Percentiles rank a stretch among this genome's conserved stretches.
phyloP scores from a whole-genome alignment of 345 rosid species.

The Citropsis articulata region DNA sequence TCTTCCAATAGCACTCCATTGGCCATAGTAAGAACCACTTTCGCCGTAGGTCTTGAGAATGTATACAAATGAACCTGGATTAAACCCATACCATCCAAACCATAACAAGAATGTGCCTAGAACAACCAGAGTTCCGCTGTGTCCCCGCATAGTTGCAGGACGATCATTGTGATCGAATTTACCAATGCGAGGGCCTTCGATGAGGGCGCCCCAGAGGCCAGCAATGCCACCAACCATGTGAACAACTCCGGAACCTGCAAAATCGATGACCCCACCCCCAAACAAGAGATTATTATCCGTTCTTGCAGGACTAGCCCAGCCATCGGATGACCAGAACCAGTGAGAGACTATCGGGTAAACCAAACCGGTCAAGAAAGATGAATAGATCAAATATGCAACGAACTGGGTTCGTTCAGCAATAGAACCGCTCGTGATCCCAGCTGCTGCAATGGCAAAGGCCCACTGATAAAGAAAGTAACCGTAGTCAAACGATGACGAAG shows the following conservation, averaged over 20 bases:
- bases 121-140: slow-evolving; percentile 53
- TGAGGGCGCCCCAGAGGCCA: slow-evolving; percentile 57
- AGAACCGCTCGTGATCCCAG: slow-evolving; percentile 62
- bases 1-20: slow-evolving; percentile 61
- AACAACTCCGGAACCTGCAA: slow-evolving; percentile 61
- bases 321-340: slow-evolving; percentile 62
- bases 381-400: slow-evolving; percentile 46
- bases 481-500: slow-evolving; percentile 32
- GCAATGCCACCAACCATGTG: slow-evolving; percentile 64
- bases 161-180: slow-evolving; percentile 36
- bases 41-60: slow-evolving; percentile 36
- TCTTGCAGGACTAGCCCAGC: slow-evolving; percentile 46
- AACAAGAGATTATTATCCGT: slow-evolving; percentile 29
- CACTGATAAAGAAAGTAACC: slow-evolving; percentile 46
- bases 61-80: slow-evolving; percentile 46
- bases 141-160: slow-evolving; percentile 45
- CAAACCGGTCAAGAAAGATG: slow-evolving; percentile 50
- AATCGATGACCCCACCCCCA: slow-evolving; percentile 52
- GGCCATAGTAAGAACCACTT: slow-evolving; percentile 38
- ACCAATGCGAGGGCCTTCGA: slow-evolving; percentile 63
- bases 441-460: slow-evolving; percentile 61
- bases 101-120: slow-evolving; percentile 57
- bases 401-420: slow-evolving; percentile 58
- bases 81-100: slow-evolving; percentile 66
- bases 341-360: slow-evolving; percentile 57